These are phyloP conservation scores for Venturia carpophila DNA, from an alignment of 2,329 filamentous ascomycete genomes.

Conservation along the genomic window DNA sequence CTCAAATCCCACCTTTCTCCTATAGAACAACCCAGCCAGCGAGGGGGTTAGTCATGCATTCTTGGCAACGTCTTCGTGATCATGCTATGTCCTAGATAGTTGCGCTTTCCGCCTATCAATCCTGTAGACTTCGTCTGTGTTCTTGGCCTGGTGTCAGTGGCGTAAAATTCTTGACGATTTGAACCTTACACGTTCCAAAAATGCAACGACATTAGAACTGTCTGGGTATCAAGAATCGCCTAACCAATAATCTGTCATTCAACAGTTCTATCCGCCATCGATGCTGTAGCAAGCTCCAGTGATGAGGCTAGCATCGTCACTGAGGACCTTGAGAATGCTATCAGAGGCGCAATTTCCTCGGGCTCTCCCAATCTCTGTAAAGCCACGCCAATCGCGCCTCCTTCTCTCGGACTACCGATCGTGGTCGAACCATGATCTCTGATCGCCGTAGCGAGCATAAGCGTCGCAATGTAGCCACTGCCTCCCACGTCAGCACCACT, in stretches of 20 bases:
- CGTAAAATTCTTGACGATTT: neutral
- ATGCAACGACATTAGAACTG: no score
- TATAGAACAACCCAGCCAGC: conserved; percentile 18
- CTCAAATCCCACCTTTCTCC: conserved; percentile 20
- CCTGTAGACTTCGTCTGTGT: neutral
- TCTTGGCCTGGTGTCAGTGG: neutral
- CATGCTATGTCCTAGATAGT: neutral
- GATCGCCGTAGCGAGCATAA: conserved; percentile 11
- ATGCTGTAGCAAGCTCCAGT: conserved; percentile 21
- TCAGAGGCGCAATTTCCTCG: conserved; percentile 21
- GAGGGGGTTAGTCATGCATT: conserved; percentile 19
- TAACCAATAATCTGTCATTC: no score
- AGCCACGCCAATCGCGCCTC: neutral
- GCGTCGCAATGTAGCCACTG: conserved; percentile 12
- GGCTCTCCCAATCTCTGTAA: conserved; percentile 20
- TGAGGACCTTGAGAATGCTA: conserved; percentile 22
- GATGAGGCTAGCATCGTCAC: conserved; percentile 21
- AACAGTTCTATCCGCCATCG: conserved; percentile 21
- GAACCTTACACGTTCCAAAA: neutral
- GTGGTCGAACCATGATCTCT: neutral
- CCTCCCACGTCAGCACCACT: no score
- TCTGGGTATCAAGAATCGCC: no score
- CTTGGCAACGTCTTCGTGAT: neutral
- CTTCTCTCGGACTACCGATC: neutral
- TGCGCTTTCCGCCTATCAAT: neutral